These are phyloP conservation scores for Tetrahymena thermophila DNA, from an alignment of 73 alveolate genomes.

Conservation along the genomic window DNA sequence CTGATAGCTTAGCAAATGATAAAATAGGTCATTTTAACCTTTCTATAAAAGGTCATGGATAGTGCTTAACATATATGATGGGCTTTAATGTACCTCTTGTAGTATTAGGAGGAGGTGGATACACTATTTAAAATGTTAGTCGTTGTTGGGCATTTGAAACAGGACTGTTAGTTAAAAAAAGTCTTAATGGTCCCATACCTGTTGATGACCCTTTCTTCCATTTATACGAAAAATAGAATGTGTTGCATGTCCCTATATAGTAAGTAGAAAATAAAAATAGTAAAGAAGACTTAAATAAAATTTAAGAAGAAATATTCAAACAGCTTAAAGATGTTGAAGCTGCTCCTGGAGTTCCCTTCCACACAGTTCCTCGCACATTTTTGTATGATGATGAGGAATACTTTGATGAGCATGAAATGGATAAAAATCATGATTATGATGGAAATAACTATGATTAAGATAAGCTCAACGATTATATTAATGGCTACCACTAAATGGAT, in stretches of 20 bases:
- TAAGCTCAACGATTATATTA: not conserved
- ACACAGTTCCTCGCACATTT: conserved; percentile 38
- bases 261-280: conserved; percentile 39
- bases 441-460: not conserved
- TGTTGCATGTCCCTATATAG: conserved; percentile 18
- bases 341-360: conserved; percentile 50
- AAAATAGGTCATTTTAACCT: conserved; percentile 91
- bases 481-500: not conserved
- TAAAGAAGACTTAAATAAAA: conserved; percentile 33
- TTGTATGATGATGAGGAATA: not conserved
- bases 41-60: conserved; percentile 95
- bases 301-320: conserved; percentile 7
- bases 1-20: conserved; percentile 93
- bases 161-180: conserved; percentile 45
- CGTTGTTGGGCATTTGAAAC: conserved; percentile 99
- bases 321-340: conserved; percentile 8
- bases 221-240: conserved; percentile 10
- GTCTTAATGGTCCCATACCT: conserved; percentile 24
- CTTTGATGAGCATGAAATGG: not conserved
- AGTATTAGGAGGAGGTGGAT: conserved; percentile 97
- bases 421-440: not conserved
- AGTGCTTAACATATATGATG: conserved; percentile 82
- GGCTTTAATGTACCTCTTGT: conserved; percentile 92
- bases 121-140: conserved; percentile 93
- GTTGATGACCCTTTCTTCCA: conserved; percentile 30